Evolutionary conservation across 495 filamentous ascomycete species (phyloP), one percentile per base, ranked within the genome.

Genomic region (Neurospora sp.): DNA sequence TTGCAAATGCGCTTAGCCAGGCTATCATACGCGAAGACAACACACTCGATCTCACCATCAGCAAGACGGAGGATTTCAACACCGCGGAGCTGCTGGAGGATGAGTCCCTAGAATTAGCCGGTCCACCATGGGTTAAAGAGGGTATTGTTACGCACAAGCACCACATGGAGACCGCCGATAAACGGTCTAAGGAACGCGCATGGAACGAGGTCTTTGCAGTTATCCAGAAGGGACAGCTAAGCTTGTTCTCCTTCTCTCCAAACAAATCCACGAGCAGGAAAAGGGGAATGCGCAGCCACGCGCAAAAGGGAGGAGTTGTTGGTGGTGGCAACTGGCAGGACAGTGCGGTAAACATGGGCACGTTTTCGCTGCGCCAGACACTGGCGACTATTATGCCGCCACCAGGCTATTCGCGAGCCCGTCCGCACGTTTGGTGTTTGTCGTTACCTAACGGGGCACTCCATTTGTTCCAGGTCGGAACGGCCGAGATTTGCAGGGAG

Each of bases 181-280:
- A 96, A 85, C 90, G 91, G 76, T 92, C 95, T 70, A 97, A 94
- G 80, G 93, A 97, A 77, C 88, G 94, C 37, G 93, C 92, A 71
- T 99, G 96, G 96, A 90, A 87, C 70, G 94, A 98, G 75, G 93
- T 93, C 70, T 99, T 99, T 79, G 96, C 95, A n/a, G 96, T 99
- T 45, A 92, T 99, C 73, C 93, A 97, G 75, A 96, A 96, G 76
- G 96, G 96, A n/a, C 93, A 91, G 82, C 89, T 99, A 86, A 93
- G 93, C 41, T 85, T 99, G 4, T 99, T 99, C 81, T 95, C 93
- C 0, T 99, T 99, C 84, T 89, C 90, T 20, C 87, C 90, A 3
- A 87, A 85, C 72, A 94, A 94, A 76, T 91, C 91, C 0, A 85
- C 90, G 78, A 89, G 92, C 18, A 88, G 89, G 73, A 93, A 93